Evolutionary conservation across 108 stramenopile genomes (phyloP), one percentile per base, ranked within the genome.

Genomic region (Cyclotella choctawhatcheeana): DNA sequence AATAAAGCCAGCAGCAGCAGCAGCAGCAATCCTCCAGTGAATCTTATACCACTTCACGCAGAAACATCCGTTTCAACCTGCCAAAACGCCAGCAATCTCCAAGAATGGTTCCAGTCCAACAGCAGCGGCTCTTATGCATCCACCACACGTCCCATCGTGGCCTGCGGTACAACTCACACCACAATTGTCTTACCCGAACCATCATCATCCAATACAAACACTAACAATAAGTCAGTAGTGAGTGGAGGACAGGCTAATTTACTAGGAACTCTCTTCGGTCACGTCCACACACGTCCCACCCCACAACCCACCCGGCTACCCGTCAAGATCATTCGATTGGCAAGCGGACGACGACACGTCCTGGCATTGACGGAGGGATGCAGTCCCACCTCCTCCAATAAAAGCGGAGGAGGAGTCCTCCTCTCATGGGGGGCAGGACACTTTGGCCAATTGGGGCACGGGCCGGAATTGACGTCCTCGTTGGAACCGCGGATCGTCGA

Each of bases 371-470:
- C 77, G 12, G 82, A 82, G 50, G 79, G 79, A 10, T 20, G n/a
- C n/a, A n/a, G n/a, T n/a, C n/a, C n/a, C n/a, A n/a, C n/a, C n/a
- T n/a, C n/a, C n/a, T n/a, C 60, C n/a, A 10, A 26, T 12, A 44
- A 44, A 50, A n/a, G 5, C 16, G 29, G 30, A 17, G 14, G 32
- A 17, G 58, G 56, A 4, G 32, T 88, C 4, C 88, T 92, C 16
- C 66, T 86, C 47, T 80, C 83, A 54, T 94, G 91, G 91, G 93
- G 93, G 4, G 89, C 91, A 12, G 93, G 93, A 31, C 91, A 94
- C 70, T 94, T 94, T 85, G 93, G 93, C 26, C 93, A 94, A 70
- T 53, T 94, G 48, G 93, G 89, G 27, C 79, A 88, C 50, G 89
- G 88, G 2, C 71, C 71, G 17, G 85, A 85, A 55, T 32, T 80